These are phyloP conservation scores for Cyclotella kingstonii DNA, from an alignment of 108 stramenopile genomes.

Conservation along the genomic window DNA sequence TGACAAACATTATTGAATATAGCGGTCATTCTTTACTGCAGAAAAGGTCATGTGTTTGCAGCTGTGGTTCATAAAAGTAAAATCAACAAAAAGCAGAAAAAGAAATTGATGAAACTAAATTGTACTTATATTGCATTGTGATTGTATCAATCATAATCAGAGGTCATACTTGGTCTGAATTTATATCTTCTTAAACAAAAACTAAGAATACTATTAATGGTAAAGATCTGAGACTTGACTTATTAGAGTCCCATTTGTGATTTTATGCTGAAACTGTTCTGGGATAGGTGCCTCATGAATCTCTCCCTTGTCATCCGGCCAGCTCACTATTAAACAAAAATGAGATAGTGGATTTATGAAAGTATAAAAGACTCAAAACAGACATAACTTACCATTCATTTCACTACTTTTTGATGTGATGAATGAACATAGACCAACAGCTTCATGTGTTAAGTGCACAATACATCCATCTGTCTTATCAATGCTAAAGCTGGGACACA, in stretches of 20 bases:
- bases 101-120: no score
- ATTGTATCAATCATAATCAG: no score
- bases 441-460: slow-evolving; percentile 82
- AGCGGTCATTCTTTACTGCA: no score
- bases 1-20: no score
- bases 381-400: slow-evolving; percentile 76
- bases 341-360: background rate
- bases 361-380: background rate
- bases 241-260: slow-evolving; percentile 58
- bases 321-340: slow-evolving; percentile 48
- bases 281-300: slow-evolving; percentile 96
- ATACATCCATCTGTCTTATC: slow-evolving; percentile 96
- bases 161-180: no score
- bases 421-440: slow-evolving; percentile 64
- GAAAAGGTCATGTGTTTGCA: no score
- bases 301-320: slow-evolving; percentile 84
- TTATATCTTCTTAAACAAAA: no score
- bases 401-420: slow-evolving; percentile 90
- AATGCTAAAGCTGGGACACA: slow-evolving; percentile 90
- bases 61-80: no score
- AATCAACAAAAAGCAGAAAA: no score
- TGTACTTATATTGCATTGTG: no score
- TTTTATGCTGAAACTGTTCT: slow-evolving; percentile 91
- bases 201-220: no score
- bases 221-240: slow-evolving; percentile 92